A percentile compares a stretch with the other conserved stretches of the same genome.
Conservation (phyloP, 208 protist genomes). For the Herpetomonas samuelpessoai region DNA sequence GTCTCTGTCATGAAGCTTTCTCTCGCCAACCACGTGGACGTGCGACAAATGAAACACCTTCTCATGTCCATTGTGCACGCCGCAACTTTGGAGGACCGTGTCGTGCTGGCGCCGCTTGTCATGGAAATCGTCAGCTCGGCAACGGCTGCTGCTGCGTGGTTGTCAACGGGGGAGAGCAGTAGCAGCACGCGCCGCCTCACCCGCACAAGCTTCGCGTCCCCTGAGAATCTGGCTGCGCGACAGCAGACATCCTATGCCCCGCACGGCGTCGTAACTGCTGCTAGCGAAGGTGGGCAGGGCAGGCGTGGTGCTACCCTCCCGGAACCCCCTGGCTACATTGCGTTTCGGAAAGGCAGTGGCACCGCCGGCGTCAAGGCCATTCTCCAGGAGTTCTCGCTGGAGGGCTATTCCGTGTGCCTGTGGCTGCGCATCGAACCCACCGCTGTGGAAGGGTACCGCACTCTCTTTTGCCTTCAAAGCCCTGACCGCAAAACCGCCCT, state of each 20-base stretch:
- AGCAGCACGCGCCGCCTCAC: constrained; percentile 19
- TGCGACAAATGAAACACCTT: constrained; percentile 78
- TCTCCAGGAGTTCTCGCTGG: constrained; percentile 50
- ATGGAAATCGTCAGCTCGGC: constrained; percentile 57
- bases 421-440: constrained; percentile 58
- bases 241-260: no score
- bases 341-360: constrained; percentile 27
- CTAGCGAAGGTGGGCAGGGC: no score
- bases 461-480: constrained; percentile 42
- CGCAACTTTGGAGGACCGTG: constrained; percentile 25
- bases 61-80: constrained; percentile 59
- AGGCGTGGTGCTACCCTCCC: not conserved
- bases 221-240: no score
- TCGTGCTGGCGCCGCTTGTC: constrained; percentile 36
- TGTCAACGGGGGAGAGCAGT: not conserved
- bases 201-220: no score
- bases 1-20: constrained; percentile 39
- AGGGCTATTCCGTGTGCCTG: constrained; percentile 74
- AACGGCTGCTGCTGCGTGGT: not conserved
- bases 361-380: constrained; percentile 39
- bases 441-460: not conserved
- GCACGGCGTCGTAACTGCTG: no score
- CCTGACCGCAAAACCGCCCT: constrained; percentile 24
- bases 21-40: constrained; percentile 54
- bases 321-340: constrained; percentile 13